phyloP scores from a whole-genome alignment of 306 rosid genomes.

The Calophaca sinica region DNA sequence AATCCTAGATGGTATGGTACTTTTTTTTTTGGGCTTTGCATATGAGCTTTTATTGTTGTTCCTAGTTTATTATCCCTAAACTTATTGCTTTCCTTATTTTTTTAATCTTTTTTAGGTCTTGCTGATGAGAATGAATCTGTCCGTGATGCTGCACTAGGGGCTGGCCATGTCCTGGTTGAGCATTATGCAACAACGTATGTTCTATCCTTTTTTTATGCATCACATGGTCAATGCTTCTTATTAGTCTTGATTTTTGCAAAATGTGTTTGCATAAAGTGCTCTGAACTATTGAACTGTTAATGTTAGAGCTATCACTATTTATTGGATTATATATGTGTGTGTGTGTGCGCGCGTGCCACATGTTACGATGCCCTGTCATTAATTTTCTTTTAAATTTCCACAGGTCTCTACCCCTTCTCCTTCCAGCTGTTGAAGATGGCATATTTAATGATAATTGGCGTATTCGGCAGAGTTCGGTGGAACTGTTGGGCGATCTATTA shows the following conservation, averaged over 20 bases:
- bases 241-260: not conserved
- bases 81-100: not conserved
- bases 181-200: slow-evolving; percentile 97
- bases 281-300: slow-evolving; percentile 7
- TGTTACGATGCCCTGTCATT: slow-evolving; percentile 19
- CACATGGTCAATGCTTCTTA: slow-evolving; percentile 10
- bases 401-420: slow-evolving; percentile 95
- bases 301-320: slow-evolving; percentile 11
- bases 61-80: slow-evolving; percentile 20
- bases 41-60: slow-evolving; percentile 19
- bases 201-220: slow-evolving; percentile 30
- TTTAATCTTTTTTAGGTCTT: slow-evolving; percentile 64
- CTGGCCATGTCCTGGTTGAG: slow-evolving; percentile 96
- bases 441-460: slow-evolving; percentile 98
- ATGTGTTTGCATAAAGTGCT: slow-evolving; percentile 1
- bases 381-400: not conserved
- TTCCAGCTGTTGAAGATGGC: slow-evolving; percentile 98
- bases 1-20: slow-evolving; percentile 79
- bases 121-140: slow-evolving; percentile 99
- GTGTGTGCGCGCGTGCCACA: not conserved
- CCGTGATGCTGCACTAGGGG: slow-evolving; percentile 97
- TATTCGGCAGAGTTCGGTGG: slow-evolving; percentile 96
- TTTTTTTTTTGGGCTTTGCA: not conserved
- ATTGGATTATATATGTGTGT: slow-evolving; percentile 24
- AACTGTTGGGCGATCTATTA: slow-evolving; percentile 92